Percentiles rank a stretch among this genome's conserved stretches.
These are phyloP conservation scores for Aspergillus sp. DNA, from an alignment of 2,329 filamentous ascomycete genomes.

Conservation along the genomic window DNA sequence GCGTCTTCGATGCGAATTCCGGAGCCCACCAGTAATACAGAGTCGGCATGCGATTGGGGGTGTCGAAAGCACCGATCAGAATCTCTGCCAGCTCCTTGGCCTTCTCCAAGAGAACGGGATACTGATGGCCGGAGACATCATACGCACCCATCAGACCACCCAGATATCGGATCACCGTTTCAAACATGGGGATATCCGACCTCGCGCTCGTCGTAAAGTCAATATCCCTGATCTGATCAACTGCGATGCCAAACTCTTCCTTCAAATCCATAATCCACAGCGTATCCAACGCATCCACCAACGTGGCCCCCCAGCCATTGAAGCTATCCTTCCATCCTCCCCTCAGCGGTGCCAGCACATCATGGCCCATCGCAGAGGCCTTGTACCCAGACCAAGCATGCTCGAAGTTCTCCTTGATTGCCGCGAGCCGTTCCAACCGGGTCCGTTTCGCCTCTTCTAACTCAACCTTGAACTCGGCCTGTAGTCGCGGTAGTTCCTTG, in stretches of 20 bases:
- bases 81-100: conserved; percentile 72
- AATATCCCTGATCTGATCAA: conserved; percentile 60
- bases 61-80: conserved; percentile 77
- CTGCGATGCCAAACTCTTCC: conserved; percentile 71
- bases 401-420: conserved; percentile 65
- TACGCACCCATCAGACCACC: conserved; percentile 80
- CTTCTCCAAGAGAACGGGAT: conserved; percentile 65
- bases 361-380: conserved; percentile 71
- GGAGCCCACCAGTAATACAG: conserved; percentile 73
- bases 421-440: conserved; percentile 55
- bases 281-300: conserved; percentile 76
- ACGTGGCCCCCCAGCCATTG: conserved; percentile 80
- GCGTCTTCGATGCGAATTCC: conserved; percentile 53
- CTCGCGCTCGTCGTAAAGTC: conserved; percentile 70
- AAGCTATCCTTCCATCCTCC: conserved; percentile 68
- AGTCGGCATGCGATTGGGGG: conserved; percentile 85
- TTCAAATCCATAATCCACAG: conserved; percentile 78
- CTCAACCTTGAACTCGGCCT: conserved; percentile 62
- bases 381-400: conserved; percentile 79
- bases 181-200: conserved; percentile 75
- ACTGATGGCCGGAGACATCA: conserved; percentile 66
- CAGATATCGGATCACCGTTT: conserved; percentile 84
- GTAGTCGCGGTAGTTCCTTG: conserved; percentile 65
- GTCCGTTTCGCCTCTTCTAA: conserved; percentile 50
- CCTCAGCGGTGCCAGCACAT: conserved; percentile 70